Percentiles rank a stretch among this genome's conserved stretches.
These are phyloP conservation scores for Macrophomina tecta DNA, from an alignment of 2,329 filamentous ascomycete genomes.

Conservation along the genomic window DNA sequence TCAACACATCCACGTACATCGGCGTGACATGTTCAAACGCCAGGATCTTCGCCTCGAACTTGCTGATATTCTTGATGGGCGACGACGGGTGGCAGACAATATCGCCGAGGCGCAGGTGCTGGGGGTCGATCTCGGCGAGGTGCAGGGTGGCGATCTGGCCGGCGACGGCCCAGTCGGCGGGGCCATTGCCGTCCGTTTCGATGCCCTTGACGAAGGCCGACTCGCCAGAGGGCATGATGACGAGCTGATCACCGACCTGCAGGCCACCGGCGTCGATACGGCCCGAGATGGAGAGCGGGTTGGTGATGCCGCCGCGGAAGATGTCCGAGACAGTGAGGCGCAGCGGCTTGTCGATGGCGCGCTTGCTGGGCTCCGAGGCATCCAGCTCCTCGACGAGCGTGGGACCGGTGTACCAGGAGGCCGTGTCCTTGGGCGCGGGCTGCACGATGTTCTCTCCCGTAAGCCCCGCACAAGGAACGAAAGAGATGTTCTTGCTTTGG, in stretches of 20 bases:
- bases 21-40: conserved; percentile 90
- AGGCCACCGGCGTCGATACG: conserved; percentile 83
- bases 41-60: conserved; percentile 81
- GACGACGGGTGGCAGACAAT: conserved; percentile 75
- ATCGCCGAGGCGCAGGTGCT: conserved; percentile 79
- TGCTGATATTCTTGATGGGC: conserved; percentile 73
- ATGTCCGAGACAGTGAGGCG: conserved; percentile 88
- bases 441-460: conserved; percentile 83
- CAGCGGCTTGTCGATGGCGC: conserved; percentile 77
- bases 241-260: conserved; percentile 80
- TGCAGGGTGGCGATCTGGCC: conserved; percentile 89
- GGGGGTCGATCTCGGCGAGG: conserved; percentile 81
- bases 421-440: conserved; percentile 57
- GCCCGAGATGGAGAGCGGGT: conserved; percentile 83
- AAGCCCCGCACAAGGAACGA: conserved; percentile 88
- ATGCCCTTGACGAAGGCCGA: conserved; percentile 81
- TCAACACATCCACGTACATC: conserved; percentile 86
- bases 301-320: conserved; percentile 78
- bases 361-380: conserved; percentile 73
- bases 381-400: conserved; percentile 87
- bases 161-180: conserved; percentile 87
- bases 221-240: conserved; percentile 82
- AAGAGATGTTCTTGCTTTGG: conserved; percentile 77
- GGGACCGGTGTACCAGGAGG: conserved; percentile 78
- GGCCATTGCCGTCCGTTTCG: conserved; percentile 67